Conservation (phyloP, 495 filamentous ascomycete genomes). For the Margaritispora aquatica region DNA sequence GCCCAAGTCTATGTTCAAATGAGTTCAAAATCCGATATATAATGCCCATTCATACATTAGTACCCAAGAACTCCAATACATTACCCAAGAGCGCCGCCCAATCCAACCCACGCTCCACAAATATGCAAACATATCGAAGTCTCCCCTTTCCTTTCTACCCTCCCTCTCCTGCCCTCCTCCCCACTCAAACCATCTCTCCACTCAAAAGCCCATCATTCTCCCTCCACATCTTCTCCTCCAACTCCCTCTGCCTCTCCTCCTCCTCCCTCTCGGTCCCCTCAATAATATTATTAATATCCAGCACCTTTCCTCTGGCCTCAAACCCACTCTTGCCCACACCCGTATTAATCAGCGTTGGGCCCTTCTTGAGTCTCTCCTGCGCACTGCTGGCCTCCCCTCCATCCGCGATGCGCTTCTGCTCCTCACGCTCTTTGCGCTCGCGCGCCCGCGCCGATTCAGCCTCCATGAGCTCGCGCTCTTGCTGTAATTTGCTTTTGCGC, state of each 20-base stretch:
- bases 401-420: background rate
- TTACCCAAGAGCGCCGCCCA: background rate
- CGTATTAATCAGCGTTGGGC: background rate
- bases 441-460: background rate
- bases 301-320: background rate
- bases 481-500: background rate
- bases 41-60: too few species aligned
- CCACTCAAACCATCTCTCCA: slow-evolving; percentile 8
- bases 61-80: background rate
- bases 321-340: background rate
- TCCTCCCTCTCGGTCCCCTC: slow-evolving; percentile 7
- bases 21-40: too few species aligned
- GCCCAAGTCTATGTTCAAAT: too few species aligned
- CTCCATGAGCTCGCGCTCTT: background rate
- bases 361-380: background rate
- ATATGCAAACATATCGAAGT: background rate
- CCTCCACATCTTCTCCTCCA: slow-evolving; percentile 1
- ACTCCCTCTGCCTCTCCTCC: slow-evolving; percentile 6
- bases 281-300: slow-evolving; percentile 11
- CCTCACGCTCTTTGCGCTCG: background rate
- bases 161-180: background rate
- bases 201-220: slow-evolving; percentile 16
- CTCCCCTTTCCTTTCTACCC: background rate
- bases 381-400: background rate
- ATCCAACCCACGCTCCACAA: background rate